These are phyloP conservation scores for Fusarium beomiforme DNA, from an alignment of 2,329 filamentous ascomycete species.

Conservation along the genomic window DNA sequence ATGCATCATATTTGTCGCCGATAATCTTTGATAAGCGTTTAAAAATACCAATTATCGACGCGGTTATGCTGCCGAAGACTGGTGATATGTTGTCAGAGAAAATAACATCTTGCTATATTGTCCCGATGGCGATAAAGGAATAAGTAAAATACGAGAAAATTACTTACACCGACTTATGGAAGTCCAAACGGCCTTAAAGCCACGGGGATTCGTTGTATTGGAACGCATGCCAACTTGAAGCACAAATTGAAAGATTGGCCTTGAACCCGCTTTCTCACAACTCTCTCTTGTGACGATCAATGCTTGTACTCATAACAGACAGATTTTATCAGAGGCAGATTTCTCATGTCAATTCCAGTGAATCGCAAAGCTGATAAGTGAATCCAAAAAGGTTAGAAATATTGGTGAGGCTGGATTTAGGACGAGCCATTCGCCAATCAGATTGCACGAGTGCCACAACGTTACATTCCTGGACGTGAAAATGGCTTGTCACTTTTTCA, in stretches of 20 bases:
- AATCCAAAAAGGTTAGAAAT: neutral
- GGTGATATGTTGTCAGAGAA: neutral
- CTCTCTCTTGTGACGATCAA: neutral
- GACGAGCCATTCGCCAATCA: neutral
- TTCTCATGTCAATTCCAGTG: neutral
- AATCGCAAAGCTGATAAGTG: neutral
- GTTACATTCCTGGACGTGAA: rapidly evolving
- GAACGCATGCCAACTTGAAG: neutral
- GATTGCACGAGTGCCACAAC: neutral
- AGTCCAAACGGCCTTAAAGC: neutral
- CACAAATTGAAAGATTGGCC: neutral
- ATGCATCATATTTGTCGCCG: neutral
- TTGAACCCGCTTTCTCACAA: too few species aligned
- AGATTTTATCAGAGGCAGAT: neutral
- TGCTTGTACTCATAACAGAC: neutral
- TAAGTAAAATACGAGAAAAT: too few species aligned
- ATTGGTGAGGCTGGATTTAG: neutral
- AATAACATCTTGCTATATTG: rapidly evolving
- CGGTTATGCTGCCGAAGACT: neutral
- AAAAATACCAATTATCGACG: rapidly evolving
- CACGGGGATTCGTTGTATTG: rapidly evolving
- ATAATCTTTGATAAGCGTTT: rapidly evolving
- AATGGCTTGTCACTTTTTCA: neutral
- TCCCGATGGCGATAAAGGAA: too few species aligned
- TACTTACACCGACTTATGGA: neutral